Base-by-base conservation (phyloP, 257 asterid species). In the Solanum pimpinellifolium region DNA sequence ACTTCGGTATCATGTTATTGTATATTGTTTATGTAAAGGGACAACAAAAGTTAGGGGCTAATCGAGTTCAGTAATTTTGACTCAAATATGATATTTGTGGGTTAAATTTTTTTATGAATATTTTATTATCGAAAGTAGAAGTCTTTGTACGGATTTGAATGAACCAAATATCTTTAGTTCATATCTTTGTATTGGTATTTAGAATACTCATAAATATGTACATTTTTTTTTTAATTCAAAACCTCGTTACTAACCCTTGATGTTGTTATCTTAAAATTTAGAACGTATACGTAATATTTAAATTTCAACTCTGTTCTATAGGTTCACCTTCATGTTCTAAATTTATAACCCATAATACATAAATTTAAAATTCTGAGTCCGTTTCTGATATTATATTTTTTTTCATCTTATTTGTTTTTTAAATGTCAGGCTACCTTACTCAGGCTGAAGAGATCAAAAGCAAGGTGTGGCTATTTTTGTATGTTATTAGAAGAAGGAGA, bases 371-470 rank as follows among this genome's bases (percentile, higher is more conserved):
- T 76, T 6, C 4, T 76, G 9, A 76, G 14, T 76, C 4, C 1
- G 2, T 1, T 1, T 1, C 0, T 0, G 1, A 27, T 33, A 33
- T 2, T n/a, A 5, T 33, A 9, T 46, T 0, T 27, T 0, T 18
- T 7, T 78, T 27, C 11, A 88, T 89, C 37, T 89, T 83, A 0
- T 70, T 4, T 0, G 62, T 35, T 35, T 23, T 60, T 4, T 56
- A 14, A 16, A 6, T 85, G 73, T 86, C 91, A 91, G 93, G 91
- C 82, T 93, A 87, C 95, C 95, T 2, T 91, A 91, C 42, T 65
- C 85, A 20, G 89, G 95, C 21, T 89, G 87, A 88, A 21, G 14
- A 13, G 14, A 46, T 2, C 3, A 46, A 27, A 78, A 78, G 9
- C 37, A 27, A 46, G 16, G 1, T 78, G 42, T 4, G 39, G 5